Evolutionary conservation across 2,329 filamentous ascomycete genomes (phyloP).

Genomic region (Xylaria sp.): DNA sequence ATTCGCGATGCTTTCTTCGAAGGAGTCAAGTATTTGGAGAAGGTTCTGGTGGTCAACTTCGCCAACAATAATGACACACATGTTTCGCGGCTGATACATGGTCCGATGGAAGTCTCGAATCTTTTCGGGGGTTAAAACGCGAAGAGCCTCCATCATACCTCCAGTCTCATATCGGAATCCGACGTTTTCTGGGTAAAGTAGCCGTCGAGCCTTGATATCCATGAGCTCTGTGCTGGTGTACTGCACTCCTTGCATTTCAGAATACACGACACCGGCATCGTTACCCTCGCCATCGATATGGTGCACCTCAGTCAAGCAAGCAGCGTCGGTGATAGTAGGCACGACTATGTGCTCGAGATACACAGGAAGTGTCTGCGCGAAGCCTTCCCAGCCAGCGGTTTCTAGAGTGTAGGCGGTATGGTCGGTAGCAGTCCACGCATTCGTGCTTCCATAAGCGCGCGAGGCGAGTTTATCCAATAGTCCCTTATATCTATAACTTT

Average conservation of each 20-base stretch:
- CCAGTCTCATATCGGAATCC: slow-evolving; percentile 99
- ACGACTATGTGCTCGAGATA: slow-evolving; percentile 95
- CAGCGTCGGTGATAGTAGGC: slow-evolving; percentile 91
- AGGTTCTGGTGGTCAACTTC: slow-evolving; percentile 87
- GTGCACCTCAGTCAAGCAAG: slow-evolving; percentile 94
- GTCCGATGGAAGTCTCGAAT: slow-evolving; percentile 95
- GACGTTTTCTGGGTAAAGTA: slow-evolving; percentile 87
- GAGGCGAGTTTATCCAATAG: slow-evolving; percentile 94
- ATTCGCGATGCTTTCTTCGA: slow-evolving; percentile 86
- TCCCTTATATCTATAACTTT: slow-evolving; percentile 93
- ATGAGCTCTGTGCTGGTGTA: slow-evolving; percentile 88
- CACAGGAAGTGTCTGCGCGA: slow-evolving; percentile 91
- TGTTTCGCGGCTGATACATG: slow-evolving; percentile 98
- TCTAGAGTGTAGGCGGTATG: slow-evolving; percentile 97
- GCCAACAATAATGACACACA: slow-evolving; percentile 91
- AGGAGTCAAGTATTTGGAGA: slow-evolving; percentile 82
- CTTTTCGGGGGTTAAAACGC: slow-evolving; percentile 85
- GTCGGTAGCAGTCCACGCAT: slow-evolving; percentile 97
- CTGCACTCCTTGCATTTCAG: slow-evolving; percentile 97
- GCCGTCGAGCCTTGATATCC: slow-evolving; percentile 80
- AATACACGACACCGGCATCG: slow-evolving; percentile 97
- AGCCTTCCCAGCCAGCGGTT: slow-evolving; percentile 96
- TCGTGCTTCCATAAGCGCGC: slow-evolving; percentile 91
- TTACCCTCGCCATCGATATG: slow-evolving; percentile 94
- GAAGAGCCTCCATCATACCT: slow-evolving; percentile 91